A percentile compares a stretch with the other conserved stretches of the same genome.
Conservation (phyloP, 306 rosid genomes). For the Castanea crenata region DNA sequence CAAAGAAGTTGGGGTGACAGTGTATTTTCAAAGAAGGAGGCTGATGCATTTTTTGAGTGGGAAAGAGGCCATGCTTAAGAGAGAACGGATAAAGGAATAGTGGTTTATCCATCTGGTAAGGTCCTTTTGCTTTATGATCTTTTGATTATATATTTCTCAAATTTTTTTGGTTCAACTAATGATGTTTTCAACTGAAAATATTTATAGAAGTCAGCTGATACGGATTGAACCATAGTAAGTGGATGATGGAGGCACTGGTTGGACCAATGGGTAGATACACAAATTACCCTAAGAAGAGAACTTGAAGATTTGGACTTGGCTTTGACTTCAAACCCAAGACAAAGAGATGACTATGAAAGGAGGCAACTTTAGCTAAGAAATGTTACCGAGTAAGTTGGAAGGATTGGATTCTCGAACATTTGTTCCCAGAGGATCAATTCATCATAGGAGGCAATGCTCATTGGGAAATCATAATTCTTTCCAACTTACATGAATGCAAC, state of each 20-base stretch:
- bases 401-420: no score
- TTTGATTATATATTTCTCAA: background rate
- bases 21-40: constrained; percentile 61
- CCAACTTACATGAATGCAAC: constrained; percentile 95
- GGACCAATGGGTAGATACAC: constrained; percentile 79
- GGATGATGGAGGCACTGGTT: constrained; percentile 95
- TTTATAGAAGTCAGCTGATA: constrained; percentile 74
- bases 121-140: background rate
- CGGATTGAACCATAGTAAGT: constrained; percentile 66
- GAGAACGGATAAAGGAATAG: constrained; percentile 72
- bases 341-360: constrained; percentile 33
- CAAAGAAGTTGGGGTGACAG: constrained; percentile 75
- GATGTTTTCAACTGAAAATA: background rate
- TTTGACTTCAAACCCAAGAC: constrained; percentile 42
- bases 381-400: no score
- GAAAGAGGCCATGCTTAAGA: constrained; percentile 61
- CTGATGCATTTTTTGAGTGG: constrained; percentile 49
- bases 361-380: no score
- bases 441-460: no score
- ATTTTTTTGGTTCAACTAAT: constrained; percentile 10
- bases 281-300: constrained; percentile 50
- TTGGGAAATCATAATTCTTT: constrained; percentile 49
- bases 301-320: constrained; percentile 77
- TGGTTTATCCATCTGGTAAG: constrained; percentile 69
- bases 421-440: no score